Evolutionary conservation across 805 yeast genomes (phyloP), one percentile per base, ranked within the genome.

Genomic region (Candida tibetensis): DNA sequence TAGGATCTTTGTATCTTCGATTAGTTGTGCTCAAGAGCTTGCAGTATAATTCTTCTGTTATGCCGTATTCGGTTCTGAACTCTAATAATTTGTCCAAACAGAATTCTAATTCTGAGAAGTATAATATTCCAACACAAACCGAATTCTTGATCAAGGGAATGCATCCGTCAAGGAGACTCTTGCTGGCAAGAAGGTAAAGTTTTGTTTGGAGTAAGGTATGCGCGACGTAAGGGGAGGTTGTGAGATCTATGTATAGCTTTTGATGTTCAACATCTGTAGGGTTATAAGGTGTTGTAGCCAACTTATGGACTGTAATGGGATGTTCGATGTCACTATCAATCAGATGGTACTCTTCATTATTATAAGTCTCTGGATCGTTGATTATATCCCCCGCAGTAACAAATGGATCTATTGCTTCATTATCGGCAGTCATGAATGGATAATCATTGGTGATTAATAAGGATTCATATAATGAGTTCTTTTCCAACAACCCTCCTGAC

Each of bases 401-500:
- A 18, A 46, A 45, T 0, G 68, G 67, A 42, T 62, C 60, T 7
- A 62, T 51, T 3, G 64, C 62, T 31, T 74, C 60, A 12, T 53
- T 51, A 39, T 58, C 66, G 0, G 73, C 53, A 13, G 76, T 70
- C 61, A 77, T 59, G 45, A 74, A 77, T 7, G 83, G 83, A 44
- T 71, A 76, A 39, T 74, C 71, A 47, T 74, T 76, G 36, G 62
- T 60, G 30, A 60, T 55, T 29, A 77, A 66, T 26, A 75, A 46
- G 12, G 69, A 55, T 44, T 75, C 81, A 45, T 77, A 77, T 3
- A 78, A 48, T 3, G 81, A 74, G 41, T 60, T 56, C 14, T 71
- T 74, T 44, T 77, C 81, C 23, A 77, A 57, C 4, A 74, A 58
- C 31, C 68, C 64, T 3, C 81, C 81, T 7, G 73, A 64, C 79